phyloP scores from a whole-genome alignment of 1,284 basidiomycete genomes.

The Sanghuangporus baumii region DNA sequence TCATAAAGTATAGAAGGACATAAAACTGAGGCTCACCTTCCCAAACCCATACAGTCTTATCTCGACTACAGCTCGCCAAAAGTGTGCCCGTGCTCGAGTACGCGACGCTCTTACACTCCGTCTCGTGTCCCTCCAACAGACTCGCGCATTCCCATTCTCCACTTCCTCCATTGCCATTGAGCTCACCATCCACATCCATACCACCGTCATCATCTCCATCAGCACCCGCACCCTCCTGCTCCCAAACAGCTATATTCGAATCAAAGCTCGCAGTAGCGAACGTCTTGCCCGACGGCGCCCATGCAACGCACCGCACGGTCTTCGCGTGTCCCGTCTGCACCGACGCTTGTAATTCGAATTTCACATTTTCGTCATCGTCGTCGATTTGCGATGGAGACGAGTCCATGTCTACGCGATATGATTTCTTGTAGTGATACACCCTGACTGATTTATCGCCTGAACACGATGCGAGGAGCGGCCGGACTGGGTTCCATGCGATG shows the following conservation, averaged over 20 bases:
- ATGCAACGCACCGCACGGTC: conserved; percentile 86
- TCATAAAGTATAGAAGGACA: background rate
- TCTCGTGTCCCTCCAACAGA: conserved; percentile 93
- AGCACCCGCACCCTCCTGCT: conserved; percentile 42
- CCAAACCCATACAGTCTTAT: conserved; percentile 99
- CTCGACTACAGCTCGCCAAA: conserved; percentile 89
- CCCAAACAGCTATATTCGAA: conserved; percentile 90
- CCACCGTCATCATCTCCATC: conserved; percentile 15
- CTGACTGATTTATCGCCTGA: conserved; percentile 92
- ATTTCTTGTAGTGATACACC: conserved; percentile 64
- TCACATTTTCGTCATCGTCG: conserved; percentile 23
- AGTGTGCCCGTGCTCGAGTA: conserved; percentile 79
- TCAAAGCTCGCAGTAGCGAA: conserved; percentile 98
- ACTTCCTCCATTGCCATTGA: conserved; percentile 29
- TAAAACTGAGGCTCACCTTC: conserved; percentile 64
- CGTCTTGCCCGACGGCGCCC: conserved; percentile 84
- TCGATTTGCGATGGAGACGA: background rate
- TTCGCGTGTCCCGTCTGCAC: conserved; percentile 85
- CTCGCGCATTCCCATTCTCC: conserved; percentile 85
- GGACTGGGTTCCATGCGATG: conserved; percentile 86
- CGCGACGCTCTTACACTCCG: conserved; percentile 93
- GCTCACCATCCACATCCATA: conserved; percentile 34
- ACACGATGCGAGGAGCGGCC: conserved; percentile 84
- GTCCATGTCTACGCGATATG: background rate
- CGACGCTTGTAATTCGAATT: conserved; percentile 53